These are phyloP conservation scores for Ustilago sp. DNA, from an alignment of 1,284 basidiomycete species.

Conservation along the genomic window DNA sequence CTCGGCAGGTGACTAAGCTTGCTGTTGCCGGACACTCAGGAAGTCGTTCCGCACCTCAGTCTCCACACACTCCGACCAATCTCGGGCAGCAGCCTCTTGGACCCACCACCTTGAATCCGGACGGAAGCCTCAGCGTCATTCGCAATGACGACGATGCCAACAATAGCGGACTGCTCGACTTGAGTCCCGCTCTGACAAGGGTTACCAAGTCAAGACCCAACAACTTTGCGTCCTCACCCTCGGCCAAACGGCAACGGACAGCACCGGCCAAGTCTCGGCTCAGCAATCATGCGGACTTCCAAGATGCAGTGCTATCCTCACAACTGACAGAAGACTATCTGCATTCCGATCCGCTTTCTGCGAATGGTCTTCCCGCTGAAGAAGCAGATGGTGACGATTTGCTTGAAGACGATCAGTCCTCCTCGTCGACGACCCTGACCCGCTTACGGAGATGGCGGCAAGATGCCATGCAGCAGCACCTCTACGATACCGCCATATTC, in stretches of 20 bases:
- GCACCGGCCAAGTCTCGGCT: conserved; percentile 27
- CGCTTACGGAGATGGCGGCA: conserved; percentile 97
- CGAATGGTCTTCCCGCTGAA: conserved; percentile 13
- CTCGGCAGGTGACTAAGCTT: conserved; percentile 40
- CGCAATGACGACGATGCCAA: conserved; percentile 66
- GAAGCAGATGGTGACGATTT: conserved; percentile 17
- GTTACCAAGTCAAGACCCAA: conserved; percentile 29
- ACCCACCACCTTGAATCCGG: conserved; percentile 36
- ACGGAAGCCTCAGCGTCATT: conserved; percentile 65
- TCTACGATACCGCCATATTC: conserved; percentile 96
- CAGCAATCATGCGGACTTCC: conserved; percentile 24
- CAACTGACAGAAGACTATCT: conserved; percentile 29
- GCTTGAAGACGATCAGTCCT: not conserved
- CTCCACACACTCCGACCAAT: conserved; percentile 41
- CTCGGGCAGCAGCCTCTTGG: conserved; percentile 11
- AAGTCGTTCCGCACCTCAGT: conserved; percentile 34
- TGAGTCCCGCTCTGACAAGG: conserved; percentile 53
- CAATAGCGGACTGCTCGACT: conserved; percentile 64
- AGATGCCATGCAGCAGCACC: conserved; percentile 96
- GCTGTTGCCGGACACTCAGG: conserved; percentile 23
- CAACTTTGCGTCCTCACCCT: conserved; percentile 14
- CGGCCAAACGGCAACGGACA: conserved; percentile 17
- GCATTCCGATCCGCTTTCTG: conserved; percentile 18
- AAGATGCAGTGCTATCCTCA: conserved; percentile 20
- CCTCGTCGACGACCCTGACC: conserved; percentile 31